Conservation (phyloP, 139 green algal species). For the Dunaliella primolecta region DNA sequence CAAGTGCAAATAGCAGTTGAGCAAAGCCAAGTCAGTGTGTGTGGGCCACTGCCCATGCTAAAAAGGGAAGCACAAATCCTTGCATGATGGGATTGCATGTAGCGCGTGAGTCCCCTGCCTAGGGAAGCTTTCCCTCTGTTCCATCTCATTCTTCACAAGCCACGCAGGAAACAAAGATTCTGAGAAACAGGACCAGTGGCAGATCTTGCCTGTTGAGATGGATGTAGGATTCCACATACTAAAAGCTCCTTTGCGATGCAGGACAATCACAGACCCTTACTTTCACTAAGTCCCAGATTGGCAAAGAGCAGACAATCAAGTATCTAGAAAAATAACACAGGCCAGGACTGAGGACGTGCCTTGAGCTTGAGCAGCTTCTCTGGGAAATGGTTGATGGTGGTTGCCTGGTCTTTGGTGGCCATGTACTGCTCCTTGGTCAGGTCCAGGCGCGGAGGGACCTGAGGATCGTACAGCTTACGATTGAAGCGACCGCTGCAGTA, state of each 20-base stretch:
- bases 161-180: too few species aligned
- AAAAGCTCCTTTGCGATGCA: too few species aligned
- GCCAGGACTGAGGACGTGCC: slow-evolving; percentile 19
- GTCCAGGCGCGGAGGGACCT: slow-evolving; percentile 26
- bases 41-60: too few species aligned
- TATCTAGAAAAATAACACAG: neutral
- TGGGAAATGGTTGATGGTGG: slow-evolving; percentile 79
- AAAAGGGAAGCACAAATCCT: neutral
- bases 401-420: slow-evolving; percentile 33
- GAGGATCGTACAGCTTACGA: slow-evolving; percentile 60
- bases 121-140: too few species aligned
- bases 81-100: neutral
- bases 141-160: too few species aligned
- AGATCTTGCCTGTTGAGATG: too few species aligned
- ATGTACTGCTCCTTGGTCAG: slow-evolving; percentile 65
- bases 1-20: neutral
- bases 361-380: slow-evolving; percentile 79
- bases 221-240: neutral
- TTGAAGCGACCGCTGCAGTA: slow-evolving; percentile 38
- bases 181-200: too few species aligned
- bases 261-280: neutral
- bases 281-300: neutral
- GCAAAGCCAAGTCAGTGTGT: neutral
- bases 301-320: neutral
- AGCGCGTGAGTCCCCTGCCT: neutral